Conservation (phyloP, 148 eudicot genomes). For the Drosera capensis region DNA sequence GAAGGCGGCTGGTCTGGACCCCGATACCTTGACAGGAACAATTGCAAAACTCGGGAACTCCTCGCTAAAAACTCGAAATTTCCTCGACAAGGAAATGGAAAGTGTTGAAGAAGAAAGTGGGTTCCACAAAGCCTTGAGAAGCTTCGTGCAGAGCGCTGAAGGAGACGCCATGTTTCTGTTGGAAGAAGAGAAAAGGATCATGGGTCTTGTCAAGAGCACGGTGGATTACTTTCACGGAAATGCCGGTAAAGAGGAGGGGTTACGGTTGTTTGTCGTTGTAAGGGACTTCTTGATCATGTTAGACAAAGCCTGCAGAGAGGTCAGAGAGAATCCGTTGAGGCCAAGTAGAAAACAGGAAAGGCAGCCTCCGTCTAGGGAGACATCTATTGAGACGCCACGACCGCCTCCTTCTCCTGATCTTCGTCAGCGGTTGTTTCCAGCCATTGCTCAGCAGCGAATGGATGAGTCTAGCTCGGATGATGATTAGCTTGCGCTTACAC, state of each 20-base stretch:
- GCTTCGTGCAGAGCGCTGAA: slow-evolving; percentile 29
- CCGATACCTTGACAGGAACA: slow-evolving; percentile 24
- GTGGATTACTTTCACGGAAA: slow-evolving; percentile 42
- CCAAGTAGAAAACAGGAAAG: slow-evolving; percentile 5
- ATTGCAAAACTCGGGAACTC: slow-evolving; percentile 25
- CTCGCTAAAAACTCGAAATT: slow-evolving; percentile 18
- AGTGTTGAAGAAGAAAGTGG: slow-evolving; percentile 20
- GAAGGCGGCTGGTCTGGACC: slow-evolving; percentile 31
- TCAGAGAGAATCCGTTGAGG: slow-evolving; percentile 16
- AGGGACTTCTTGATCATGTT: slow-evolving; percentile 33
- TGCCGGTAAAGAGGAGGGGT: slow-evolving; percentile 36
- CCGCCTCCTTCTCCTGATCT: slow-evolving; percentile 18
- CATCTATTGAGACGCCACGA: background rate
- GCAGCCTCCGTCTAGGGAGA: background rate
- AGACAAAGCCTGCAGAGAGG: slow-evolving; percentile 31
- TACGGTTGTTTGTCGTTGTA: slow-evolving; percentile 26
- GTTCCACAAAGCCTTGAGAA: slow-evolving; percentile 20
- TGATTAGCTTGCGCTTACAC: slow-evolving; percentile 23
- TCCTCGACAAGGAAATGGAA: slow-evolving; percentile 27
- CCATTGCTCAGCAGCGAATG: slow-evolving; percentile 22
- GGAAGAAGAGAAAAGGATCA: slow-evolving; percentile 35
- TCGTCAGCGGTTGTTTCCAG: slow-evolving; percentile 30
- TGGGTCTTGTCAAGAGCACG: slow-evolving; percentile 29
- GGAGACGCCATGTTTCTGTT: slow-evolving; percentile 19
- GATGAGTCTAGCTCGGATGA: slow-evolving; percentile 62